Conservation (phyloP, 1,284 basidiomycete species). For the Cystobasidium sp. region DNA sequence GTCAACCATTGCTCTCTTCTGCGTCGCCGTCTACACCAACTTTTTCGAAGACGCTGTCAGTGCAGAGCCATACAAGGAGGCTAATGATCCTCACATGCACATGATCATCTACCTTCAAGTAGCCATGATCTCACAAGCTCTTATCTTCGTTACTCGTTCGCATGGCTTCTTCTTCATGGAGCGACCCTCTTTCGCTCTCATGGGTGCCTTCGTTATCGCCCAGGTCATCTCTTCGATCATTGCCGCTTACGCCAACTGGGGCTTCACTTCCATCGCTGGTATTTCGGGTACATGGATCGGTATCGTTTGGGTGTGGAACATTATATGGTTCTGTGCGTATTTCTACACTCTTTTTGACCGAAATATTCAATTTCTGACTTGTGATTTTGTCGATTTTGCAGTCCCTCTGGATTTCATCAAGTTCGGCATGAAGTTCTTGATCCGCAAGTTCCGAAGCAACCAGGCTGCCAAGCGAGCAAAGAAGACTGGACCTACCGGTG, state of each 20-base stretch:
- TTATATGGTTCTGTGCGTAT: constrained; percentile 46
- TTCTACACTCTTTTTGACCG: background rate
- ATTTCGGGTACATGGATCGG: constrained; percentile 94
- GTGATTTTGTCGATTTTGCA: constrained; percentile 70
- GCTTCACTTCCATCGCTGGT: constrained; percentile 66
- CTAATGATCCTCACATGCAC: constrained; percentile 61
- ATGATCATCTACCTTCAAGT: constrained; percentile 67
- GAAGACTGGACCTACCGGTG: constrained; percentile 63
- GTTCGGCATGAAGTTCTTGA: constrained; percentile 90
- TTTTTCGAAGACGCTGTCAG: constrained; percentile 90
- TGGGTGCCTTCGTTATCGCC: constrained; percentile 87
- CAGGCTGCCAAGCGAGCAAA: constrained; percentile 62
- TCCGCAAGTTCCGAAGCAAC: constrained; percentile 72
- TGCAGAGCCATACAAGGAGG: constrained; percentile 62
- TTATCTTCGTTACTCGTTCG: constrained; percentile 95
- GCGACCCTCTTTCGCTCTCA: constrained; percentile 84
- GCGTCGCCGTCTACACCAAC: constrained; percentile 80
- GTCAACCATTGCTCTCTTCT: constrained; percentile 82
- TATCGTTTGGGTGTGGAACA: constrained; percentile 70
- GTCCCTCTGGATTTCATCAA: constrained; percentile 94
- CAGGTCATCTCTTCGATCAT: constrained; percentile 95
- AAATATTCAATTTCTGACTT: background rate
- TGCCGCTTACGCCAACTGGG: constrained; percentile 85
- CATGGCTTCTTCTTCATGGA: constrained; percentile 99
- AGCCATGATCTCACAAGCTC: constrained; percentile 95